Evolutionary conservation across 2,329 filamentous ascomycete genomes (phyloP), one percentile per base, ranked within the genome.

Genomic region (Hypocrella siamensis): DNA sequence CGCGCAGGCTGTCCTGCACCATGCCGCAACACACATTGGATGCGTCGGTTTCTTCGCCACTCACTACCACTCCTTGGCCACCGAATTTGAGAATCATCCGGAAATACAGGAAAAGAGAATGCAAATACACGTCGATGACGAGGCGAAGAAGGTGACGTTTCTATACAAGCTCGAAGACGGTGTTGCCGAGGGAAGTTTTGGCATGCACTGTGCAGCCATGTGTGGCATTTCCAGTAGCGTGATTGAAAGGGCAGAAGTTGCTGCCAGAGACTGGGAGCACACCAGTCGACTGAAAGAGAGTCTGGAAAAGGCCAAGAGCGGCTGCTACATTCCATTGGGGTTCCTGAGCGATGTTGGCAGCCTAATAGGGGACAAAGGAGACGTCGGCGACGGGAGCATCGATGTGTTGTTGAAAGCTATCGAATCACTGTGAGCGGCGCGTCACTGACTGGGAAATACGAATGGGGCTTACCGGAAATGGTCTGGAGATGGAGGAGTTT

Each of bases 171-270:
- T 98, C 0, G 90, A 96, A 54, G 72, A 83, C 11, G 90, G 90
- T 2, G 84, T 96, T 8, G 90, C 90, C 0, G 86, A 96, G 54
- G 90, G 90, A 12, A 93, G 83, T 47, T 98, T 96, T 48, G 90
- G 90, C 45, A 98, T 98, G 90, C 90, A 98, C 54, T 98, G 90
- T 50, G 90, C 90, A 1, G 79, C 84, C 37, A 98, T 98, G 90
- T 98, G 90, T 46, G 90, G 90, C 1, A 96, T 98, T 40, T 74
- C 84, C 0, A 63, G 64, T 28, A 76, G 76, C 34, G 75, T 98
- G 12, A 84, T 98, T 38, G 76, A 86, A 48, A 63, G 79, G 16
- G 90, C 90, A 0, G 90, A 98, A 54, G 71, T 77, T 16, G 90
- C 90, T 5, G 90, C 90, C 2, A 75, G 67, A 43, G 82, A 85